A percentile compares a stretch with the other conserved stretches of the same genome.
These are phyloP conservation scores for Xylaria polymorpha DNA, from an alignment of 2,329 filamentous ascomycete species.

Conservation along the genomic window DNA sequence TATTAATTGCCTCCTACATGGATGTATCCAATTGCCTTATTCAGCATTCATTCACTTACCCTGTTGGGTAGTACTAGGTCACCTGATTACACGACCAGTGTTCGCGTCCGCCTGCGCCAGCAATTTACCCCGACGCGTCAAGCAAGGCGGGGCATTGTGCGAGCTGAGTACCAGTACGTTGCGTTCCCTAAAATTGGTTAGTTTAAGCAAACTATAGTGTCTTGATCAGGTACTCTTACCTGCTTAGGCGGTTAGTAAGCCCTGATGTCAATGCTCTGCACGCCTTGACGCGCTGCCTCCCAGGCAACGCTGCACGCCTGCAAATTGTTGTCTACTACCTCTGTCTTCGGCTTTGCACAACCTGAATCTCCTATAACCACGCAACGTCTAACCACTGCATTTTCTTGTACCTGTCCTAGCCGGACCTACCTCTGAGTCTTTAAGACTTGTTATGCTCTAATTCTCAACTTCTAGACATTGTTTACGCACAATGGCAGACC, in stretches of 20 bases:
- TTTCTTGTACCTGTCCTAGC: slow-evolving; percentile 6
- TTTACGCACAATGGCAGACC: slow-evolving; percentile 46
- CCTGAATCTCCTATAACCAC: background rate
- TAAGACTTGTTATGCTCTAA: slow-evolving; percentile 33
- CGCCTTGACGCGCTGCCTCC: slow-evolving; percentile 24
- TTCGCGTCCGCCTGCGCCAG: slow-evolving; percentile 33
- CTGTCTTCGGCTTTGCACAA: slow-evolving; percentile 1
- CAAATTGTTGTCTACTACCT: slow-evolving; percentile 2
- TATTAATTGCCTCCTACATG: background rate
- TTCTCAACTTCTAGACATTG: background rate
- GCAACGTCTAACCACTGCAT: background rate
- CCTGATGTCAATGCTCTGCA: slow-evolving; percentile 25
- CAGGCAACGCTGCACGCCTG: slow-evolving; percentile 20
- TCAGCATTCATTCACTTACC: background rate
- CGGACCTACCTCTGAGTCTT: background rate
- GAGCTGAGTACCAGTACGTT: slow-evolving; percentile 14
- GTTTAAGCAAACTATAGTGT: background rate
- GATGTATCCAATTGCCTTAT: background rate
- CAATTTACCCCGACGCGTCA: slow-evolving; percentile 29
- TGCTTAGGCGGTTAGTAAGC: background rate
- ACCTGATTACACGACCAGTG: slow-evolving; percentile 35
- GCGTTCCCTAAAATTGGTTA: slow-evolving; percentile 1
- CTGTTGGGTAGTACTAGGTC: slow-evolving; percentile 19
- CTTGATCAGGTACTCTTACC: slow-evolving; percentile 3
- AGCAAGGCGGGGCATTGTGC: slow-evolving; percentile 23